Conservation (phyloP, 495 filamentous ascomycete species). For the Podospora didyma region DNA sequence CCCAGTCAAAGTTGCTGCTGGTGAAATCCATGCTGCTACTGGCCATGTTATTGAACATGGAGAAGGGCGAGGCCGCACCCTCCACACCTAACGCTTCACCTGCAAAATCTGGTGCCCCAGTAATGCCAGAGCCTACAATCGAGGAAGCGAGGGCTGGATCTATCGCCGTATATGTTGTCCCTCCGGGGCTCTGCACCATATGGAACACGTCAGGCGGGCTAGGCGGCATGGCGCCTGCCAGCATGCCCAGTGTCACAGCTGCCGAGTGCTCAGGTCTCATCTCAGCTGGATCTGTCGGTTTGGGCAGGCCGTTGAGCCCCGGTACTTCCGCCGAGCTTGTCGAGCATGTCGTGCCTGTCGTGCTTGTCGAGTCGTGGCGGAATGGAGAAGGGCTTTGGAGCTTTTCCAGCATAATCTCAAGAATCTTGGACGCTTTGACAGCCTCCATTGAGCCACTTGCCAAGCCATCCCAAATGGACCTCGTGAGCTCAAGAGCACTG, state of each 20-base stretch:
- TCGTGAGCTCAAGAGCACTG: slow-evolving; percentile 62
- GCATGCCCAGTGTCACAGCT: slow-evolving; percentile 78
- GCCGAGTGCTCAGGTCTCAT: slow-evolving; percentile 61
- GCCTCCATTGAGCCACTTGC: slow-evolving; percentile 80
- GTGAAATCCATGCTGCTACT: slow-evolving; percentile 38
- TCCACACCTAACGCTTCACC: slow-evolving; percentile 53
- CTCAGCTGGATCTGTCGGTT: slow-evolving; percentile 24
- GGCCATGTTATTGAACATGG: slow-evolving; percentile 47
- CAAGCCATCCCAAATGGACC: slow-evolving; percentile 72
- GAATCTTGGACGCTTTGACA: slow-evolving; percentile 72
- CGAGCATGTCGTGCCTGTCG: slow-evolving; percentile 8
- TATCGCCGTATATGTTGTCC: slow-evolving; percentile 31
- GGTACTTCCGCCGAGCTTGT: slow-evolving; percentile 6
- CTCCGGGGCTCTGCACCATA: slow-evolving; percentile 35
- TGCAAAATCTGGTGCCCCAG: slow-evolving; percentile 45
- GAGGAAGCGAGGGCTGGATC: slow-evolving; percentile 28
- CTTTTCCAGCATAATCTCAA: slow-evolving; percentile 76
- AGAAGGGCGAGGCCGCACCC: slow-evolving; percentile 51
- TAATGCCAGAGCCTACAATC: slow-evolving; percentile 22
- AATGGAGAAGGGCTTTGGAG: slow-evolving; percentile 48
- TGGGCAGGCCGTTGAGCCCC: slow-evolving; percentile 31
- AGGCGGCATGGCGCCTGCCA: slow-evolving; percentile 66
- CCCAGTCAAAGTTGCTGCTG: slow-evolving; percentile 72
- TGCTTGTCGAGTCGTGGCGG: slow-evolving; percentile 12
- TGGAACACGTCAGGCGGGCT: slow-evolving; percentile 37